phyloP scores from a whole-genome alignment of 805 yeast genomes.

The Starmerella bacillaris region DNA sequence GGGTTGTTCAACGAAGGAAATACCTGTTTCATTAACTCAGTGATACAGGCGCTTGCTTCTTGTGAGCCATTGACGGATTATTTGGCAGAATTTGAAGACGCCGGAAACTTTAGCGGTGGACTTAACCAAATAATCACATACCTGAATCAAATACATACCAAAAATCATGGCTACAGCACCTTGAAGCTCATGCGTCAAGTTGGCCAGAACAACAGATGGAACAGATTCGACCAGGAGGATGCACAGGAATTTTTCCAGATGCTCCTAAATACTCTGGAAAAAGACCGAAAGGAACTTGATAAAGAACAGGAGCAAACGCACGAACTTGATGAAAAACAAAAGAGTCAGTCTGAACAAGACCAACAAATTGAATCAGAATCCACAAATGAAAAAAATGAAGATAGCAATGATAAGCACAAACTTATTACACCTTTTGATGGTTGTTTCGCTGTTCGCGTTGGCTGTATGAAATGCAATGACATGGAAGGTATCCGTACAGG shows the following conservation, averaged over 20 bases:
- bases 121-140: conserved; percentile 16
- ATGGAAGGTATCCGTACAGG: conserved; percentile 81
- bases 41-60: conserved; percentile 65
- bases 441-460: conserved; percentile 68
- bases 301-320: neutral
- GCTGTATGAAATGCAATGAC: conserved; percentile 81
- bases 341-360: neutral
- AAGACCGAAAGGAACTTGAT: conserved; percentile 16
- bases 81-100: conserved; percentile 29
- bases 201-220: conserved; percentile 34
- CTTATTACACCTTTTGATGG: conserved; percentile 81
- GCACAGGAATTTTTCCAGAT: conserved; percentile 89
- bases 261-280: conserved; percentile 21
- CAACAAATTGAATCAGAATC: neutral
- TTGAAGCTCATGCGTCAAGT: conserved; percentile 14
- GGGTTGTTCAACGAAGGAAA: conserved; percentile 83
- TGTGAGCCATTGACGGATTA: conserved; percentile 43
- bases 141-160: conserved; percentile 19
- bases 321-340: neutral
- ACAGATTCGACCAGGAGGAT: conserved; percentile 86
- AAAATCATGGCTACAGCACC: conserved; percentile 19
- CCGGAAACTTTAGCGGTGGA: conserved; percentile 14
- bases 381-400: neutral
- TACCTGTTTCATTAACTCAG: conserved; percentile 88
- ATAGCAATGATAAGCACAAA: neutral